A percentile compares a stretch with the other conserved stretches of the same genome.
These are phyloP conservation scores for Podospora sp. DNA, from an alignment of 495 filamentous ascomycete genomes.

Conservation along the genomic window DNA sequence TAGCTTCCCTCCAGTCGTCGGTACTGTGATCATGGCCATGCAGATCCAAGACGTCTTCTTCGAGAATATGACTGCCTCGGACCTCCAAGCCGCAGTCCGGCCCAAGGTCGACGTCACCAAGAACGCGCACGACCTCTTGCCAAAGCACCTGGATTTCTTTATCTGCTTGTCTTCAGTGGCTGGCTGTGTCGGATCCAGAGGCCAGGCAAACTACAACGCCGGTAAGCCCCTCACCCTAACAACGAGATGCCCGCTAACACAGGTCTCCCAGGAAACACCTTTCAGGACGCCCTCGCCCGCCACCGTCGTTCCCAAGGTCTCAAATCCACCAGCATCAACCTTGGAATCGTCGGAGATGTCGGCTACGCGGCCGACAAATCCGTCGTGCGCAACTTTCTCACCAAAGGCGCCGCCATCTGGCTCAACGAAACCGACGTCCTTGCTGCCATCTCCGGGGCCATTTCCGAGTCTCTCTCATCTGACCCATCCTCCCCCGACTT, in stretches of 20 bases:
- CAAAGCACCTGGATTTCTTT: slow-evolving; percentile 62
- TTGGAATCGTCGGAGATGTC: slow-evolving; percentile 33
- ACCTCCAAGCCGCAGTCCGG: slow-evolving; percentile 47
- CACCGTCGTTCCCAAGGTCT: too few species aligned
- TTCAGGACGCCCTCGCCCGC: too few species aligned
- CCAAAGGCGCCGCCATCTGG: slow-evolving; percentile 24
- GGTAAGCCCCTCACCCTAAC: slow-evolving; percentile 39
- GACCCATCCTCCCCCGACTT: too few species aligned
- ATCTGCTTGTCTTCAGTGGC: slow-evolving; percentile 58
- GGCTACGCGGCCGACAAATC: slow-evolving; percentile 37
- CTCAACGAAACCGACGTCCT: slow-evolving; percentile 35
- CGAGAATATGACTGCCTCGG: slow-evolving; percentile 43
- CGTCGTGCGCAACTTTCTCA: slow-evolving; percentile 25
- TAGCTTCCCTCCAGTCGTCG: slow-evolving; percentile 53
- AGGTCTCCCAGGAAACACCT: too few species aligned
- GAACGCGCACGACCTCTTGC: slow-evolving; percentile 26
- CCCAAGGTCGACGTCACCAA: slow-evolving; percentile 51
- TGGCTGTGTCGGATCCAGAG: slow-evolving; percentile 50
- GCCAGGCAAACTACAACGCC: slow-evolving; percentile 60
- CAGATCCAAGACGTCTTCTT: slow-evolving; percentile 50
- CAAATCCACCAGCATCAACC: too few species aligned
- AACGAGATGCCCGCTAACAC: too few species aligned
- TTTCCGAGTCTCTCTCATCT: too few species aligned
- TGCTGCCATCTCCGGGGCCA: slow-evolving; percentile 27
- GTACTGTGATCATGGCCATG: slow-evolving; percentile 51